Evolutionary conservation across 75 land plant species (phyloP), one percentile per base, ranked within the genome.

Genomic region (Larix kaempferi): DNA sequence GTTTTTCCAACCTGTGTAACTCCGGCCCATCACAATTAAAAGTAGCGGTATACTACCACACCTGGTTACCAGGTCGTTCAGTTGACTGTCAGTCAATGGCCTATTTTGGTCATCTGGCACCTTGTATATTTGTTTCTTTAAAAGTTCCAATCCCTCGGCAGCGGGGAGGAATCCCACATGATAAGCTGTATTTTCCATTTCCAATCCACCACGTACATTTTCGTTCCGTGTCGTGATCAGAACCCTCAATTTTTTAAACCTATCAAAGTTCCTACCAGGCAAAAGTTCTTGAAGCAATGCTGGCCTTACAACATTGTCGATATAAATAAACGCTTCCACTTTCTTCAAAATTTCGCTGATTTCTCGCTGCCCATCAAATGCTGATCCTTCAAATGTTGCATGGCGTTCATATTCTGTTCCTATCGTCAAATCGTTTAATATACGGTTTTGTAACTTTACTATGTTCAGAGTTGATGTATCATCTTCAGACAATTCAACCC

Each of bases 111-210:
- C 52, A 44, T 44, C 52, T 44, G 52, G 7, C 52, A 0, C 52
- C 6, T 44, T 44, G 52, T 1, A 7, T 7, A 44, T 44, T 6
- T 7, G 2, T 44, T 44, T 0, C 1, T 0, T 7, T 44, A 44
- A 44, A 44, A 44, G 11, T 0, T 0, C 0, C 52, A 6, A 0
- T 44, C 52, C 11, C 0, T 44, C 10, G 7, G 0, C 52, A 44
- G 0, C 1, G 52, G 7, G 0, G 8, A 44, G 52, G 1, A 0
- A 0, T 7, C 8, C 8, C 52, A 44, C 8, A 0, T 0, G 0
- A 44, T 44, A 7, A 7, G 8, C 52, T 44, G 0, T 7, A 7
- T 0, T 0, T 44, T 44, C 8, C 8, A 44, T 44, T 1, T 6
- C 0, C 1, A 8, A 7, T 44, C 1, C 8, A 44, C 1, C 0